A percentile compares a stretch with the other conserved stretches of the same genome.
Conservation (phyloP, 2,329 filamentous ascomycete species). For the Claviceps sorghi region DNA sequence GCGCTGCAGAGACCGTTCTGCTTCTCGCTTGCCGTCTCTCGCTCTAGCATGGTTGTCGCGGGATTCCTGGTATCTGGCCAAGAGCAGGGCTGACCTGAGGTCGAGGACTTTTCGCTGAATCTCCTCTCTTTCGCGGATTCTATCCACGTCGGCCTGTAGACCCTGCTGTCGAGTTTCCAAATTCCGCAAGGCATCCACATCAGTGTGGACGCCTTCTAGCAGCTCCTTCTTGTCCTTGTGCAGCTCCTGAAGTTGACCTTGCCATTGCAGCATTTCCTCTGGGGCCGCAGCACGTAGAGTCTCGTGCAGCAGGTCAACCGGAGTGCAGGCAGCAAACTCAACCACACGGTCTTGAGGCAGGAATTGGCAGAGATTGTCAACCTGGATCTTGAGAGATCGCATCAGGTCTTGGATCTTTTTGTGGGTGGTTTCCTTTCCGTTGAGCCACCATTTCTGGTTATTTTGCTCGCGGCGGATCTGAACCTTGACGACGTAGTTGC, state of each 20-base stretch:
- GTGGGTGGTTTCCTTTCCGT: slow-evolving; percentile 47
- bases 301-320: slow-evolving; percentile 67
- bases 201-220: slow-evolving; percentile 40
- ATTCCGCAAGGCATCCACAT: slow-evolving; percentile 48
- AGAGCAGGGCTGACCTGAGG: slow-evolving; percentile 49
- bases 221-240: slow-evolving; percentile 53
- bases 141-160: slow-evolving; percentile 69
- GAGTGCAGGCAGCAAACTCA: slow-evolving; percentile 75
- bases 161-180: slow-evolving; percentile 60
- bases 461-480: slow-evolving; percentile 73
- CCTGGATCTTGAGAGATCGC: slow-evolving; percentile 68
- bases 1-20: slow-evolving; percentile 40
- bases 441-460: slow-evolving; percentile 62
- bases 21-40: slow-evolving; percentile 39
- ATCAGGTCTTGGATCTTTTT: slow-evolving; percentile 55
- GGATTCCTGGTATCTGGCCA: slow-evolving; percentile 49
- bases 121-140: slow-evolving; percentile 59
- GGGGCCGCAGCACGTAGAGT: slow-evolving; percentile 82
- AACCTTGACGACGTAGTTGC: slow-evolving; percentile 61
- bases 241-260: slow-evolving; percentile 57
- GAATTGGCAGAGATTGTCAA: slow-evolving; percentile 96
- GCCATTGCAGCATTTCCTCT: slow-evolving; percentile 64
- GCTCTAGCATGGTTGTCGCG: slow-evolving; percentile 32
- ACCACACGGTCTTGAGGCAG: slow-evolving; percentile 90
- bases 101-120: slow-evolving; percentile 50